These are phyloP conservation scores for Arabidopsis suecica DNA, from an alignment of 345 rosid genomes.

Conservation along the genomic window DNA sequence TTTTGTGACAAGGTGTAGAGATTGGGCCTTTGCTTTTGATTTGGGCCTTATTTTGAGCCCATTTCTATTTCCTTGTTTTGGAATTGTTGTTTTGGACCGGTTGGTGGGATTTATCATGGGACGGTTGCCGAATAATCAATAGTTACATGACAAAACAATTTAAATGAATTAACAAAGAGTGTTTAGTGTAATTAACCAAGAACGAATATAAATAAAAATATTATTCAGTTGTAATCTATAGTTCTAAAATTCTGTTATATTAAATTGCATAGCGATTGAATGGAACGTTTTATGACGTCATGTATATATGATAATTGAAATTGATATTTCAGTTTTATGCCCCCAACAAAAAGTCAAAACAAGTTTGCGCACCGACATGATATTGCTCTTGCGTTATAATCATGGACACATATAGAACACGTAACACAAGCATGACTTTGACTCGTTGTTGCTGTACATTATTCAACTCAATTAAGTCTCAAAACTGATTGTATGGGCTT, in stretches of 20 bases:
- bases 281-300: neutral
- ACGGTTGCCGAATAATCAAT: neutral
- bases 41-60: slow-evolving; percentile 11
- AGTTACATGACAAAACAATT: neutral
- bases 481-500: slow-evolving; percentile 23
- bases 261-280: neutral
- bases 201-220: no score
- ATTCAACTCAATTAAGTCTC: slow-evolving; percentile 29
- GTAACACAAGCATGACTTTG: slow-evolving; percentile 34
- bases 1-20: neutral
- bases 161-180: neutral
- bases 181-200: neutral
- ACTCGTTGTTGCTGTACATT: slow-evolving; percentile 10
- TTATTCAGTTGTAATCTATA: no score
- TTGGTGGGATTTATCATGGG: neutral
- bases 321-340: neutral
- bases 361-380: slow-evolving; percentile 38
- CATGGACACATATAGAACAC: slow-evolving; percentile 28
- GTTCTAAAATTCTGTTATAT: neutral
- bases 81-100: neutral
- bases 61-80: neutral
- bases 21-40: neutral
- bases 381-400: slow-evolving; percentile 26
- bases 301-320: neutral
- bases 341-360: slow-evolving; percentile 20